Conservation (phyloP, 371 early-diverging fungal genomes). For the Mucor plumbeus region DNA sequence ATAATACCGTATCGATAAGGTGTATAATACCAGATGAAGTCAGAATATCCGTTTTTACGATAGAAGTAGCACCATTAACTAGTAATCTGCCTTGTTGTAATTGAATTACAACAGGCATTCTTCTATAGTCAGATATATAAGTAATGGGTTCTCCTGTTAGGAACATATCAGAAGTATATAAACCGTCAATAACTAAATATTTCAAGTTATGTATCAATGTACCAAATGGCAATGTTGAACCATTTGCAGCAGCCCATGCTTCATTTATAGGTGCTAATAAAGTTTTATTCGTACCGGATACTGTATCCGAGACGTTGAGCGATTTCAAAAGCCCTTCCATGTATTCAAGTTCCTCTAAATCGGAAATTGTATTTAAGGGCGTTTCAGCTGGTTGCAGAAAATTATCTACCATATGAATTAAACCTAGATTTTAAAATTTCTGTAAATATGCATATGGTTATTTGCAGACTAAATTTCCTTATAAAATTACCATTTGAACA, state of each 20-base stretch:
- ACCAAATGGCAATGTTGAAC: conserved; percentile 18
- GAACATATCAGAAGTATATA: not conserved
- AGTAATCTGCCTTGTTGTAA: not conserved
- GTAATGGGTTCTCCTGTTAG: not conserved
- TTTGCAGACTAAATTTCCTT: not conserved
- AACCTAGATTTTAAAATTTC: conserved; percentile 21
- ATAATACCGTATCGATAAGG: conserved; percentile 26
- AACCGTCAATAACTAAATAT: conserved; percentile 15
- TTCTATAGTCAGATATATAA: not conserved
- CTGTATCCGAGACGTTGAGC: conserved; percentile 24
- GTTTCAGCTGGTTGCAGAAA: conserved; percentile 26
- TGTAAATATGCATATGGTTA: not conserved
- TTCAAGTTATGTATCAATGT: conserved; percentile 23
- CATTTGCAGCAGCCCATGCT: conserved; percentile 18
- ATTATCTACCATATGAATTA: conserved; percentile 26
- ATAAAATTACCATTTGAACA: conserved; percentile 21
- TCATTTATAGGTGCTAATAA: conserved; percentile 27
- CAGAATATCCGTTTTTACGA: conserved; percentile 26
- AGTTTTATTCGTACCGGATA: conserved; percentile 23
- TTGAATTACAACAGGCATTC: not conserved
- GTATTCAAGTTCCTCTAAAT: conserved; percentile 17
- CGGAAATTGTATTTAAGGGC: conserved; percentile 27
- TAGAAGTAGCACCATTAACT: conserved; percentile 3
- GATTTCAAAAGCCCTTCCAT: conserved; percentile 29
- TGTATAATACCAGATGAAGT: conserved; percentile 31